Evolutionary conservation across 1,284 basidiomycete species (phyloP).

Genomic region (Pseudozyma sp.): DNA sequence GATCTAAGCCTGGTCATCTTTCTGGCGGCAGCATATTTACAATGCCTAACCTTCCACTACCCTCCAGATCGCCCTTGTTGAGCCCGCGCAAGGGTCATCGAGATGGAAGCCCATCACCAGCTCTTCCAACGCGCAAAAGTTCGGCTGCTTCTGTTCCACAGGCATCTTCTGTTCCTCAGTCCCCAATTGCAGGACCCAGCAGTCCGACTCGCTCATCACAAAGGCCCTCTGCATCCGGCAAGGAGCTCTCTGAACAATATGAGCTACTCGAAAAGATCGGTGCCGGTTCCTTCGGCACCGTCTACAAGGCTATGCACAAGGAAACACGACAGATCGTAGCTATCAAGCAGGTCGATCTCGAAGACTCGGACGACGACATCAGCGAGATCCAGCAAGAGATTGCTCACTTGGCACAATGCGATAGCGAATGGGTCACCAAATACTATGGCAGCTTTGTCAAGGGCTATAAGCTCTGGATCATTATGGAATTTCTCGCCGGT

Average conservation of each 20-base stretch:
- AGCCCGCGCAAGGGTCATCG: constrained; percentile 38
- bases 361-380: constrained; percentile 69
- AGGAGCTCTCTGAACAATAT: constrained; percentile 74
- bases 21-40: background rate
- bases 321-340: constrained; percentile 93
- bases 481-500: constrained; percentile 98
- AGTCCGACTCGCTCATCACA: constrained; percentile 30
- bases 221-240: constrained; percentile 44
- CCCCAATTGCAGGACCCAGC: constrained; percentile 43
- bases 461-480: constrained; percentile 97
- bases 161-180: constrained; percentile 29
- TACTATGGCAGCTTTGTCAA: constrained; percentile 98
- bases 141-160: constrained; percentile 34
- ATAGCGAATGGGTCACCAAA: constrained; percentile 92
- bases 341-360: constrained; percentile 89
- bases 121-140: constrained; percentile 31
- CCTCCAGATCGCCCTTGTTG: constrained; percentile 57
- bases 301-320: constrained; percentile 92
- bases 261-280: constrained; percentile 93
- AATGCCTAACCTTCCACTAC: constrained; percentile 55
- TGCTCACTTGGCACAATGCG: constrained; percentile 91
- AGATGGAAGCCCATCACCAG: constrained; percentile 35
- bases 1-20: background rate
- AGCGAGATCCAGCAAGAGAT: constrained; percentile 91
- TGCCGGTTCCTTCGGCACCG: constrained; percentile 95